These are phyloP conservation scores for Cymodocea nodosa DNA, from an alignment of 116 monocot species.

Conservation along the genomic window DNA sequence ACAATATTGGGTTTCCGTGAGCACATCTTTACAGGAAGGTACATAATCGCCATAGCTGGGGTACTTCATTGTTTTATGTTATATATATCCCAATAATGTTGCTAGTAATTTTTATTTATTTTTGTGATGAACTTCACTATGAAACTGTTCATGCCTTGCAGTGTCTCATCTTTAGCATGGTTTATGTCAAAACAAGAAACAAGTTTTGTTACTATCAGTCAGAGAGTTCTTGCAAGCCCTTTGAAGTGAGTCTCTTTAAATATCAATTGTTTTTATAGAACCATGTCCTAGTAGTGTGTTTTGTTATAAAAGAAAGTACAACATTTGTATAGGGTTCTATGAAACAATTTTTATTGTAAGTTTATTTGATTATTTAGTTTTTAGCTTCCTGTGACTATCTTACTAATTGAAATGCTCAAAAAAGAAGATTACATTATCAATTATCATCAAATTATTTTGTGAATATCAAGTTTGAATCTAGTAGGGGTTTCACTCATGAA, in stretches of 20 bases:
- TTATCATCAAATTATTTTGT: no score
- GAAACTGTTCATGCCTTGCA: slow-evolving; percentile 7
- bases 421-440: no score
- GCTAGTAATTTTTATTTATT: no score
- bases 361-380: no score
- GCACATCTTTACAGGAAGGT: slow-evolving; percentile 99
- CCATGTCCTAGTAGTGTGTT: background rate
- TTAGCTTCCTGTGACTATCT: no score
- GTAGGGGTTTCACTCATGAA: no score
- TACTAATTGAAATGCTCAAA: no score
- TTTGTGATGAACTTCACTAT: background rate
- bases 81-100: no score
- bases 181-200: slow-evolving; percentile 99
- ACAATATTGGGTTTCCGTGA: slow-evolving; percentile 97
- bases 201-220: slow-evolving; percentile 98
- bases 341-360: no score
- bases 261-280: background rate
- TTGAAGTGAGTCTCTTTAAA: slow-evolving; percentile 56
- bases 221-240: slow-evolving; percentile 79
- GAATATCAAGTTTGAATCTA: no score
- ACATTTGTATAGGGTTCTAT: no score
- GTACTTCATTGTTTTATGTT: background rate
- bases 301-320: background rate
- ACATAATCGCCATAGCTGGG: background rate
- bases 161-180: slow-evolving; percentile 99